Base-by-base conservation (phyloP, 768 basidiomycete genomes). In the Galerina sulciceps region DNA sequence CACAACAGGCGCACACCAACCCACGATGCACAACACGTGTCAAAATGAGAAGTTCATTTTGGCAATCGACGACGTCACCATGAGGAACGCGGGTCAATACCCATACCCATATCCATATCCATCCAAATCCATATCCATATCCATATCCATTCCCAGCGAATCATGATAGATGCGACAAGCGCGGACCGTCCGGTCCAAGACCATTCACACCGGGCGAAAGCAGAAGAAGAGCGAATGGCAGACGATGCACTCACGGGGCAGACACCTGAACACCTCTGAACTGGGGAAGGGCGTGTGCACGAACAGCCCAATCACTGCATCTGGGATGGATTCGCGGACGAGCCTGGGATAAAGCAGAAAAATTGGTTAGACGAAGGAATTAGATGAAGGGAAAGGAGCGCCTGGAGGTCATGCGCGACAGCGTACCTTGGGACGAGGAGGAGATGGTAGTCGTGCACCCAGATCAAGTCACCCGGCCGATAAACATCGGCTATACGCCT, bases 211-310 rank as follows among this genome's bases (percentile, higher is more conserved):
- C 17, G 34, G 34, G 38, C 14, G 34, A 42, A 40, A 5, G n/a
- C n/a, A 37, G 18, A 23, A 43, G 10, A n/a, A 13, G 23, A 58
- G 9, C 20, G 34, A 43, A 53, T 18, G 40, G 20, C 17, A 51
- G 17, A 35, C 22, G 60, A 35, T 53, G 54, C 18, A 84, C 89
- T 73, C 64, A 91, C 93, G 86, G 2, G 95, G 94, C 41, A 97
- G 76, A 73, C 93, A 96, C 55, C 96, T 81, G 81, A 99, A 99
- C 63, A 98, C 90, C 69, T 99, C 96, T 60, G 90, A 93, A 70
- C 89, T 93, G 4, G 96, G 96, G 88, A 98, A 99, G 11, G 96
- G 96, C 1, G 96, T 98, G 76, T 99, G 96, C 44, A 98, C 90
- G 75, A 98, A 99, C 60, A 99, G 84, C 3, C 96, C 96, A 41